Evolutionary conservation across 2,329 filamentous ascomycete genomes (phyloP).

Genomic region (Diaporthe humulicola): DNA sequence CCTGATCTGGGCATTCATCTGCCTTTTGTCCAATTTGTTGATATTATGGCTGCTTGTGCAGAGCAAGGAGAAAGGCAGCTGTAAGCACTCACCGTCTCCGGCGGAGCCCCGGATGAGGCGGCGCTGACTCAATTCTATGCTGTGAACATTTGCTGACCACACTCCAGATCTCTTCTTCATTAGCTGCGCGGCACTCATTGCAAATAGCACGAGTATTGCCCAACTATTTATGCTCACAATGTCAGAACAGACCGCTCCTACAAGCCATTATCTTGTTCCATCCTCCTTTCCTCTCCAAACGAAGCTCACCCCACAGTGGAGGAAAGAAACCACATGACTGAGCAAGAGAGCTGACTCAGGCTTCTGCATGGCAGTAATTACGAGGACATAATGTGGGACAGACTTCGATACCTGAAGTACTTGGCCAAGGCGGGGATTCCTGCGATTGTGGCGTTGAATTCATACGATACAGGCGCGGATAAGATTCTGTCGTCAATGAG

Average conservation of each 20-base stretch:
- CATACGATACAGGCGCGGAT: conserved; percentile 20
- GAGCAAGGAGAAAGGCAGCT: conserved; percentile 37
- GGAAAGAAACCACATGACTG: not conserved
- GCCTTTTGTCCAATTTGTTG: conserved; percentile 29
- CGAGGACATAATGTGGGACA: conserved; percentile 34
- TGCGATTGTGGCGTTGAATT: conserved; percentile 7
- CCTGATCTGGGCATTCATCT: conserved; percentile 19
- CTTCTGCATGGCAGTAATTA: conserved; percentile 30
- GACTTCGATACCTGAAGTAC: conserved; percentile 15
- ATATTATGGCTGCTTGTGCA: conserved; percentile 38
- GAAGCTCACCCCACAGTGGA: not conserved
- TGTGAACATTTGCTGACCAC: not conserved
- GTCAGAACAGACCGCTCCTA: conserved; percentile 10
- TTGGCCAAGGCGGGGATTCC: conserved; percentile 9
- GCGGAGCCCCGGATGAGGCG: not conserved
- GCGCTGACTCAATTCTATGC: not conserved
- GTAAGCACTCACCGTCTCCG: conserved; percentile 10
- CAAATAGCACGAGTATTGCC: conserved; percentile 33
- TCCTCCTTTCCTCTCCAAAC: not conserved
- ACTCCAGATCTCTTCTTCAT: conserved; percentile 32
- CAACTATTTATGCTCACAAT: conserved; percentile 31
- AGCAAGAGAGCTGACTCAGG: conserved; percentile 3
- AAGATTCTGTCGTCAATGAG: conserved; percentile 29
- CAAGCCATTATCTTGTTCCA: not conserved
- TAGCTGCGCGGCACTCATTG: conserved; percentile 22